phyloP scores from a whole-genome alignment of 352 stramenopile genomes.

The Pythium rishiriense region DNA sequence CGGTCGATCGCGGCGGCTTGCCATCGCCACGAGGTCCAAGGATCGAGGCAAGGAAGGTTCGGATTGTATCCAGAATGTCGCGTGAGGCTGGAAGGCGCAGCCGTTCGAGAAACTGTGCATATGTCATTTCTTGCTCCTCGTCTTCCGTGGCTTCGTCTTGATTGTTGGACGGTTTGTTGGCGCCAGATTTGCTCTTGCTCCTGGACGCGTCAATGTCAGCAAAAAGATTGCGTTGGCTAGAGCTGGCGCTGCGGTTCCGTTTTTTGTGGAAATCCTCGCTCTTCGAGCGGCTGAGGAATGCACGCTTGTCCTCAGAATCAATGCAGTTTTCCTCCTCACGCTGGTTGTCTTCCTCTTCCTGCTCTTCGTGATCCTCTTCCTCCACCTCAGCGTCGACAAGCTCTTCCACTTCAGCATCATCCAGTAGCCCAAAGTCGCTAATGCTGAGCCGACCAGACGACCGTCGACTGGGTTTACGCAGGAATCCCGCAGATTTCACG shows the following conservation, averaged over 20 bases:
- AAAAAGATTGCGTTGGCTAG: slow-evolving; percentile 63
- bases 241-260: slow-evolving; percentile 4
- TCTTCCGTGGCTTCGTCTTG: slow-evolving; percentile 28
- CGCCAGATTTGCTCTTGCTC: slow-evolving; percentile 30
- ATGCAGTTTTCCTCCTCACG: not conserved
- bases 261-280: slow-evolving; percentile 17
- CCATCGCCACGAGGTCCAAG: slow-evolving; percentile 76
- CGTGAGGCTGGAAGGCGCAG: slow-evolving; percentile 70
- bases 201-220: slow-evolving; percentile 44
- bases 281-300: slow-evolving; percentile 2
- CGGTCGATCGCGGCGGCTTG: slow-evolving; percentile 53
- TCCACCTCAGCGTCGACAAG: slow-evolving; percentile 23
- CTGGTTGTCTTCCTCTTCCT: slow-evolving; percentile 6
- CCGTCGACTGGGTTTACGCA: slow-evolving; percentile 53
- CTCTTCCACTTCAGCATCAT: slow-evolving; percentile 34
- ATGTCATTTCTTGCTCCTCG: slow-evolving; percentile 56
- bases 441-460: slow-evolving; percentile 66
- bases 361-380: slow-evolving; percentile 22
- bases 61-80: slow-evolving; percentile 73
- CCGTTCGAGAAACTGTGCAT: slow-evolving; percentile 75
- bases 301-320: not conserved
- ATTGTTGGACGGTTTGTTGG: slow-evolving; percentile 26
- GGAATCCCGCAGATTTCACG: slow-evolving; percentile 62
- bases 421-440: slow-evolving; percentile 74
- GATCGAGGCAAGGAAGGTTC: slow-evolving; percentile 76